Evolutionary conservation across 1,284 basidiomycete genomes (phyloP).

Genomic region (Cystobasidiaceae sp.): DNA sequence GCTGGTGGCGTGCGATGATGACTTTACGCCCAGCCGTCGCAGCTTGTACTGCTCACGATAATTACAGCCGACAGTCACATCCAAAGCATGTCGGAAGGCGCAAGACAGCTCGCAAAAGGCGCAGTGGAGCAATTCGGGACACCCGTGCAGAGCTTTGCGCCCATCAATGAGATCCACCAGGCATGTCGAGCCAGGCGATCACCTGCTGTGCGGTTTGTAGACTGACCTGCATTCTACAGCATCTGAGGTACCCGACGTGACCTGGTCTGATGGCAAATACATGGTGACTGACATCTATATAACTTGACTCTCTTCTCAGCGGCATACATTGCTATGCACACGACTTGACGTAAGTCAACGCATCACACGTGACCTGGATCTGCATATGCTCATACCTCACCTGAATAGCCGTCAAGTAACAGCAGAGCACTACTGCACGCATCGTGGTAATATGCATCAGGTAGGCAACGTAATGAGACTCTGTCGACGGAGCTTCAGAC

Average conservation of each 20-base stretch:
- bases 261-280: neutral
- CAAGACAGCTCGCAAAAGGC: slow-evolving; percentile 15
- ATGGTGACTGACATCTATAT: neutral
- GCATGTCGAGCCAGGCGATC: neutral
- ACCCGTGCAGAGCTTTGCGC: slow-evolving; percentile 16
- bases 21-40: too few relatives aligned
- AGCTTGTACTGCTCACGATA: too few relatives aligned
- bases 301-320: neutral
- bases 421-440: slow-evolving; percentile 35
- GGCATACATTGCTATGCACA: slow-evolving; percentile 29
- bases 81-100: slow-evolving; percentile 3
- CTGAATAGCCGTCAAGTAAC: slow-evolving; percentile 32
- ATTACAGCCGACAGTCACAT: too few relatives aligned
- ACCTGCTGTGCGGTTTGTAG: neutral
- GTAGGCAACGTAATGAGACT: neutral
- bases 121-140: slow-evolving; percentile 13
- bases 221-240: neutral
- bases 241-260: slow-evolving; percentile 7
- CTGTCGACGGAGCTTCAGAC: neutral
- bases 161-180: slow-evolving; percentile 28
- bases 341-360: slow-evolving; percentile 3
- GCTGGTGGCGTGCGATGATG: too few relatives aligned
- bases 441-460: slow-evolving; percentile 33
- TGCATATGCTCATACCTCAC: neutral
- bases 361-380: neutral